A percentile compares a stretch with the other conserved stretches of the same genome.
Conservation (phyloP, 371 early-diverging fungal species). For the Zychaea mexicana region DNA sequence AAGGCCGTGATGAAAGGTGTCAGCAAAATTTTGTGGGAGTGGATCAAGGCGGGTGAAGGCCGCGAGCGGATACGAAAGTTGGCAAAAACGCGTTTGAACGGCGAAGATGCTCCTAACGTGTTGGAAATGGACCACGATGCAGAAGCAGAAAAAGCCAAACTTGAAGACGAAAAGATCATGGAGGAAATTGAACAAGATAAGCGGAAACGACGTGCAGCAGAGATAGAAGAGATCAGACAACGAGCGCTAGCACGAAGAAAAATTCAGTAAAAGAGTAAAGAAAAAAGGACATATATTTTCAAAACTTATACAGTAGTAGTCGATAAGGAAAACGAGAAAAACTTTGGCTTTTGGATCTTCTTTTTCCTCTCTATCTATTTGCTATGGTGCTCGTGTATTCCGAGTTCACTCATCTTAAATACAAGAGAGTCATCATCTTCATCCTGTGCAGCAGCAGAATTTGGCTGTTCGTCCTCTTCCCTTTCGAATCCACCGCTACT, state of each 20-base stretch:
- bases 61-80: constrained; percentile 34
- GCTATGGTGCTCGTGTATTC: constrained; percentile 2
- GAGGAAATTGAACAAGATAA: constrained; percentile 6
- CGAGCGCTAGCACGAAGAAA: constrained; percentile 54
- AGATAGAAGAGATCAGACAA: constrained; percentile 53
- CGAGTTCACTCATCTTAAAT: constrained; percentile 50
- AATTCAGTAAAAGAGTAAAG: constrained; percentile 1
- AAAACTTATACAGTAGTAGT: neutral
- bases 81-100: constrained; percentile 40
- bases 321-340: no score
- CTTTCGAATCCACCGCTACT: neutral
- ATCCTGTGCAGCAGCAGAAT: neutral
- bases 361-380: neutral
- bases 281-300: neutral
- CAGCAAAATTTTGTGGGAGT: constrained; percentile 59
- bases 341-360: no score
- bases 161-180: neutral
- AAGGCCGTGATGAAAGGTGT: constrained; percentile 70
- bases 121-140: constrained; percentile 30
- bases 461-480: neutral
- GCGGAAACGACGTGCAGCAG: constrained; percentile 41
- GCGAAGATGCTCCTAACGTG: constrained; percentile 39
- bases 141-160: constrained; percentile 14
- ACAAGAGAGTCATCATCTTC: constrained; percentile 52
- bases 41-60: constrained; percentile 48